Conservation (phyloP, 2,329 filamentous ascomycete species). For the Calonectria crousiana region DNA sequence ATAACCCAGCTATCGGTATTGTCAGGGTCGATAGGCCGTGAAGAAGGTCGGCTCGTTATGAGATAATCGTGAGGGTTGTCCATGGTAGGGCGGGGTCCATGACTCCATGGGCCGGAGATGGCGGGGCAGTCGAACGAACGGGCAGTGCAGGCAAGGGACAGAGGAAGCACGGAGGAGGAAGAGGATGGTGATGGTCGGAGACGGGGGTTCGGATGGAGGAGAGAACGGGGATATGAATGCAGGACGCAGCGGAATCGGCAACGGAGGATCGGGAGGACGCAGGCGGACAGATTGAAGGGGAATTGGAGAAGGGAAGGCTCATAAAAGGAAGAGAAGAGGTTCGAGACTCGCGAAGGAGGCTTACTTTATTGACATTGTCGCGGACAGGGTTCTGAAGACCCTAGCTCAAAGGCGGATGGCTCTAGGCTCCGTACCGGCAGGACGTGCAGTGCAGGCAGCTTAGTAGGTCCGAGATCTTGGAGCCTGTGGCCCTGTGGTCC, state of each 20-base stretch:
- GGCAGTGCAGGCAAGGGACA: conserved; percentile 23
- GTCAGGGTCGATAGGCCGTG: conserved; percentile 62
- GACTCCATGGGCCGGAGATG: conserved; percentile 49
- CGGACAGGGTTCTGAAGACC: conserved; percentile 51
- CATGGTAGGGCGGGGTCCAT: conserved; percentile 51
- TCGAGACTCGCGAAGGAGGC: conserved; percentile 50
- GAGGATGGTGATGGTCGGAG: conserved; percentile 19
- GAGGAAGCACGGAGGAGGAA: conserved; percentile 14
- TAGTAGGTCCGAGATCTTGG: conserved; percentile 49
- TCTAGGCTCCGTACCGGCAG: conserved; percentile 47
- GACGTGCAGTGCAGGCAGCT: conserved; percentile 47
- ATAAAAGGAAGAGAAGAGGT: conserved; percentile 39
- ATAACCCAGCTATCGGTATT: conserved; percentile 84
- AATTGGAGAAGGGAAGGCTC: conserved; percentile 39
- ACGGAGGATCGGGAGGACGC: conserved; percentile 22
- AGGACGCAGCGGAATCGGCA: conserved; percentile 14
- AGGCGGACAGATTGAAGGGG: conserved; percentile 32
- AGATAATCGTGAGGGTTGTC: conserved; percentile 58
- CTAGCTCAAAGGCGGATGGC: conserved; percentile 48
- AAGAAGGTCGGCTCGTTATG: conserved; percentile 50
- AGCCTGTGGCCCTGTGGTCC: conserved; percentile 45
- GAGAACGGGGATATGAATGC: conserved; percentile 2
- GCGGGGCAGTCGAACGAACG: conserved; percentile 45
- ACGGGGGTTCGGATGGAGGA: conserved; percentile 15
- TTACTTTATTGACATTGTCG: conserved; percentile 69